These are phyloP conservation scores for Chrysosporium queenslandicum DNA, from an alignment of 2,329 filamentous ascomycete genomes.

Conservation along the genomic window DNA sequence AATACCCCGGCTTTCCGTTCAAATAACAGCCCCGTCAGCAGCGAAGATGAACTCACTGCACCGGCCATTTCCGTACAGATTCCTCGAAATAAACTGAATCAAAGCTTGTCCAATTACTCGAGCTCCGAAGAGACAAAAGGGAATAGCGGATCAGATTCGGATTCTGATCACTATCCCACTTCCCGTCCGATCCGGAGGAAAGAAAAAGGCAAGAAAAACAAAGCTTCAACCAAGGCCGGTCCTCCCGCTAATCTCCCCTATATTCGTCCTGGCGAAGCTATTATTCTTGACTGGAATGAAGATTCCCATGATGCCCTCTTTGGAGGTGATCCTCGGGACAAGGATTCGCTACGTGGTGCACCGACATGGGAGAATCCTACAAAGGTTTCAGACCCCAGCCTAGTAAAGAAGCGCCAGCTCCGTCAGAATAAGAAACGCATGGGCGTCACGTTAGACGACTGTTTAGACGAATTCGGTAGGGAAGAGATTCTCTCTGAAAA, in stretches of 20 bases:
- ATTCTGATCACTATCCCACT: slow-evolving; percentile 24
- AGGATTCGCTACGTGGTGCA: slow-evolving; percentile 48
- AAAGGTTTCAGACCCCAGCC: slow-evolving; percentile 49
- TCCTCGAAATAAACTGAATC: slow-evolving; percentile 10
- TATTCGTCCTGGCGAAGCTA: slow-evolving; percentile 69
- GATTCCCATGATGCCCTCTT: slow-evolving; percentile 65
- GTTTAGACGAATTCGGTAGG: slow-evolving; percentile 87
- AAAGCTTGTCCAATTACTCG: slow-evolving; percentile 19
- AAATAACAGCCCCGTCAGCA: slow-evolving; percentile 23
- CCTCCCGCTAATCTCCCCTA: slow-evolving; percentile 39
- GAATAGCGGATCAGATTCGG: slow-evolving; percentile 25
- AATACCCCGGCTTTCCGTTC: slow-evolving; percentile 11
- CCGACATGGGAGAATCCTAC: slow-evolving; percentile 48
- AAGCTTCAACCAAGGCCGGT: slow-evolving; percentile 33
- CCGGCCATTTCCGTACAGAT: slow-evolving; percentile 16
- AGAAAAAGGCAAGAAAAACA: slow-evolving; percentile 21
- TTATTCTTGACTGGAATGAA: slow-evolving; percentile 76
- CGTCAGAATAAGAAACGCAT: slow-evolving; percentile 58
- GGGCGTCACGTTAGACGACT: slow-evolving; percentile 79
- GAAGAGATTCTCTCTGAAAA: slow-evolving; percentile 88
- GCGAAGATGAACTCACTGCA: slow-evolving; percentile 26
- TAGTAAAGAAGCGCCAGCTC: slow-evolving; percentile 53
- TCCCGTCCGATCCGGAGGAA: neutral
- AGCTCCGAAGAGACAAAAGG: slow-evolving; percentile 18
- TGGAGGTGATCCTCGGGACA: slow-evolving; percentile 31